Evolutionary conservation across 768 basidiomycete species (phyloP), one percentile per base, ranked within the genome.

Genomic region (Tulasnella sp.): DNA sequence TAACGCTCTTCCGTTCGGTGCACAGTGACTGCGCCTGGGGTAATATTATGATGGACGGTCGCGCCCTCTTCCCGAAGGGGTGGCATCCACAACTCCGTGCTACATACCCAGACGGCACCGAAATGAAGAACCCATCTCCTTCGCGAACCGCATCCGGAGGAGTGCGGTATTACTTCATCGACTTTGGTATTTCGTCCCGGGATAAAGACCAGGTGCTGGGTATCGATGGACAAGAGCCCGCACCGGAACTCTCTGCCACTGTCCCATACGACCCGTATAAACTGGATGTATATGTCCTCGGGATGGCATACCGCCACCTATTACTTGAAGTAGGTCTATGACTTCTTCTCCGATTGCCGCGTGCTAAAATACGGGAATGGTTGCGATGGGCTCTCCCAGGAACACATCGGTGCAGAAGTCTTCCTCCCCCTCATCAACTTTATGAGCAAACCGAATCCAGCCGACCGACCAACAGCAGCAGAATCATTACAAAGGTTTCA

Each of bases 221-320:
- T 10, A 35, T 37, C 26, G 40, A 72, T 37, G 77, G 77, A 23
- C 77, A 78, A 39, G 70, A 73, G 46, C 44, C 29, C 0, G 77
- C 77, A 13, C 77, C 77, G 1, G 77, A 78, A 29, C 61, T 76
- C 3, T 67, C 55, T 26, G 69, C 40, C 37, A 55, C 32, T 4
- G 48, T 72, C 16, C 77, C 77, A 20, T 78, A 78, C 51, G 70
- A 78, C 46, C 77, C 77, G n/a, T 78, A 46, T 70, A 78, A 78
- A 44, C 70, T 78, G 32, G 77, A 78, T n/a, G 77, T 78, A 0
- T 78, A 75, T n/a, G 35, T 73, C 32, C 51, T 78, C 1, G 77
- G 77, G 29, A 78, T 42, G 69, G 77, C 70, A 10, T 78, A 44
- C 39, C 35, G 57, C 9, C 55, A 76, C 23, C 26, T 76, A 7